phyloP scores from a whole-genome alignment of 805 yeast species.

The Schwanniomyces polymorphus region DNA sequence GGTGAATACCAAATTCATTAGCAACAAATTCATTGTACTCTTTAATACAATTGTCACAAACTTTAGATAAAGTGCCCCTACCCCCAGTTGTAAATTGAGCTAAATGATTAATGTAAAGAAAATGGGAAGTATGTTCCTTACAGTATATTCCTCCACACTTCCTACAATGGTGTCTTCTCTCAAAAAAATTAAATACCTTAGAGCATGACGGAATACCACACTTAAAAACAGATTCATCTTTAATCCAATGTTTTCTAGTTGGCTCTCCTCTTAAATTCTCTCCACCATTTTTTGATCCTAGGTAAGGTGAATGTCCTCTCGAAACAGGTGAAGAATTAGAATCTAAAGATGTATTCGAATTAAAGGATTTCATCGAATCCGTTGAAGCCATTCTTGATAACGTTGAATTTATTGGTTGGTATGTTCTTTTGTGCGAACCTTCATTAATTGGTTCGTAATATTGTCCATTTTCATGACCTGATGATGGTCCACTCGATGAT shows the following conservation, averaged over 20 bases:
- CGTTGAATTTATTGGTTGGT: conserved; percentile 1
- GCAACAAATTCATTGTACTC: conserved; percentile 56
- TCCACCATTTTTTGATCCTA: conserved; percentile 15
- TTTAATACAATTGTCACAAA: conserved; percentile 65
- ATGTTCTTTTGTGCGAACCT: background rate
- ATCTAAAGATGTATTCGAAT: conserved; percentile 29
- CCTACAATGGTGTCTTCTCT: conserved; percentile 79
- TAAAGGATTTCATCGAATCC: conserved; percentile 29
- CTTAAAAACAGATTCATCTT: conserved; percentile 61
- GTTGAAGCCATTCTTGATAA: conserved; percentile 1
- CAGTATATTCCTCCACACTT: conserved; percentile 84
- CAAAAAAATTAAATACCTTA: conserved; percentile 72
- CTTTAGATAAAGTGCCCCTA: conserved; percentile 64
- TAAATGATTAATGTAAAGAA: conserved; percentile 53
- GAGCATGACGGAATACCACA: conserved; percentile 63
- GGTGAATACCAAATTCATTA: conserved; percentile 35
- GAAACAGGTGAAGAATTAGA: conserved; percentile 12
- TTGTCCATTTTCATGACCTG: background rate
- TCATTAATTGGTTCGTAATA: background rate
- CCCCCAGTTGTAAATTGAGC: conserved; percentile 70
- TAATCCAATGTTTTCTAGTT: conserved; percentile 68
- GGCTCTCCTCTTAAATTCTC: conserved; percentile 42
- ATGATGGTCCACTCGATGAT: background rate
- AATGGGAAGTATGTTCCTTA: conserved; percentile 61
- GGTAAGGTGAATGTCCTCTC: conserved; percentile 6